phyloP scores from a whole-genome alignment of 2,329 filamentous ascomycete species.

The Colletotrichum truncatum region DNA sequence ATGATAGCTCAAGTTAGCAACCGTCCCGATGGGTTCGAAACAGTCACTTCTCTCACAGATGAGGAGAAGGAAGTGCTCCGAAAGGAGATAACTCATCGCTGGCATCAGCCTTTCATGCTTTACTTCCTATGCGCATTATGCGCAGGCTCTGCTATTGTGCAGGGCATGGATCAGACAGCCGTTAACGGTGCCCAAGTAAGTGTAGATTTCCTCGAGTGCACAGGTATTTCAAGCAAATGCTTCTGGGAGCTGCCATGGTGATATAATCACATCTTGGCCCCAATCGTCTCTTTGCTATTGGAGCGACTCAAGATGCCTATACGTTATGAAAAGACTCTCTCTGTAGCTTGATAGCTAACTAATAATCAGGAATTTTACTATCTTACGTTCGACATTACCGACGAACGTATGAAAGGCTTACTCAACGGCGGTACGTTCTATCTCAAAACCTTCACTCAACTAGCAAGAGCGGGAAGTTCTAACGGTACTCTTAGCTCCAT shows the following conservation, averaged over 20 bases:
- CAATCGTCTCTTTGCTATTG: no score
- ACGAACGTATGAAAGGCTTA: conserved; percentile 59
- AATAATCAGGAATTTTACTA: conserved; percentile 43
- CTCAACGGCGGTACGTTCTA: conserved; percentile 51
- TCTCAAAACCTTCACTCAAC: no score
- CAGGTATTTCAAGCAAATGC: no score
- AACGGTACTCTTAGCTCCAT: conserved; percentile 48
- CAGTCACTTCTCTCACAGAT: conserved; percentile 36
- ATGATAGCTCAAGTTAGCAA: conserved; percentile 58
- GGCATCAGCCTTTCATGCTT: conserved; percentile 43
- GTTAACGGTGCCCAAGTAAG: conserved; percentile 71
- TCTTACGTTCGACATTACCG: conserved; percentile 43
- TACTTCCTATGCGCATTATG: conserved; percentile 44
- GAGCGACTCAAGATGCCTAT: no score
- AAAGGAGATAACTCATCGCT: conserved; percentile 40
- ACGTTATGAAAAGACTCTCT: no score
- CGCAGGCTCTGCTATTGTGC: conserved; percentile 36
- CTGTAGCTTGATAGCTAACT: conserved; percentile 40
- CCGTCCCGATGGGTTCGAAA: conserved; percentile 38
- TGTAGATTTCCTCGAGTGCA: no score
- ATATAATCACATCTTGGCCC: no score
- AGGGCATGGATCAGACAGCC: conserved; percentile 74
- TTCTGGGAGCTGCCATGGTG: no score
- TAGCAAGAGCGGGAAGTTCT: background rate
- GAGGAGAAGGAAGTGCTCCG: conserved; percentile 40